A percentile compares a stretch with the other conserved stretches of the same genome.
phyloP scores from a whole-genome alignment of 2,329 filamentous ascomycete species.

The Immersiporthe knoxdaviesiana region DNA sequence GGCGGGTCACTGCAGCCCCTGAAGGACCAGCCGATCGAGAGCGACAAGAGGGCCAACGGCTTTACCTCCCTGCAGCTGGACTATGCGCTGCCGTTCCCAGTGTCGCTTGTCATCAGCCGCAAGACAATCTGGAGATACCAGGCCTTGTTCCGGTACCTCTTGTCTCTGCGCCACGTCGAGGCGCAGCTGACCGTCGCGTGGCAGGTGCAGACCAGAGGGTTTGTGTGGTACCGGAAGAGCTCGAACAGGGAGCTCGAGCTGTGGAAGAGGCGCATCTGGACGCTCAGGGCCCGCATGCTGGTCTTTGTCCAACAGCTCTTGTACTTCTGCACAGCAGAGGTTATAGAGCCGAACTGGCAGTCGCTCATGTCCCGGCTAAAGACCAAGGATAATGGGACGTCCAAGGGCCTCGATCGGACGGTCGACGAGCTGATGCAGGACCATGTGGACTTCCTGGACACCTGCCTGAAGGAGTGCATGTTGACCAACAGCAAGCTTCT shows the following conservation, averaged over 20 bases:
- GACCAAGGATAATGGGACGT: conserved; percentile 54
- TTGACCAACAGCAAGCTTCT: conserved; percentile 94
- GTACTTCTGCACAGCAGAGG: conserved; percentile 96
- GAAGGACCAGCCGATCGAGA: conserved; percentile 68
- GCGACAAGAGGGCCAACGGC: conserved; percentile 84
- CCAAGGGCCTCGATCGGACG: conserved; percentile 60
- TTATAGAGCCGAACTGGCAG: conserved; percentile 97
- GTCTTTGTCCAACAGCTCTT: conserved; percentile 96
- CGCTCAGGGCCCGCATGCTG: conserved; percentile 88
- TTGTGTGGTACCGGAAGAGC: conserved; percentile 82
- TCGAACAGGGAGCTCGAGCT: conserved; percentile 75
- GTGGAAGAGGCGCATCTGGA: conserved; percentile 94
- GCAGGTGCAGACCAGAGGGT: conserved; percentile 83
- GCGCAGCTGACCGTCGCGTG: conserved; percentile 84
- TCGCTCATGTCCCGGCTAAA: conserved; percentile 87
- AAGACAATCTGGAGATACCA: conserved; percentile 98
- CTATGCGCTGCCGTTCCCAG: conserved; percentile 90
- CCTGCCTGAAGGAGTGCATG: conserved; percentile 98
- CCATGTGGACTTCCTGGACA: conserved; percentile 96
- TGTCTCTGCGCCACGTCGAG: conserved; percentile 88
- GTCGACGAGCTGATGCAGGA: conserved; percentile 99
- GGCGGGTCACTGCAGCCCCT: conserved; percentile 80
- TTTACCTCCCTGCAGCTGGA: conserved; percentile 94
- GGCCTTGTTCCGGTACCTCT: conserved; percentile 89
- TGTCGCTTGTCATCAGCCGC: conserved; percentile 92